These are phyloP conservation scores for Pseudogymnoascus sp. DNA, from an alignment of 2,329 filamentous ascomycete genomes.

Conservation along the genomic window DNA sequence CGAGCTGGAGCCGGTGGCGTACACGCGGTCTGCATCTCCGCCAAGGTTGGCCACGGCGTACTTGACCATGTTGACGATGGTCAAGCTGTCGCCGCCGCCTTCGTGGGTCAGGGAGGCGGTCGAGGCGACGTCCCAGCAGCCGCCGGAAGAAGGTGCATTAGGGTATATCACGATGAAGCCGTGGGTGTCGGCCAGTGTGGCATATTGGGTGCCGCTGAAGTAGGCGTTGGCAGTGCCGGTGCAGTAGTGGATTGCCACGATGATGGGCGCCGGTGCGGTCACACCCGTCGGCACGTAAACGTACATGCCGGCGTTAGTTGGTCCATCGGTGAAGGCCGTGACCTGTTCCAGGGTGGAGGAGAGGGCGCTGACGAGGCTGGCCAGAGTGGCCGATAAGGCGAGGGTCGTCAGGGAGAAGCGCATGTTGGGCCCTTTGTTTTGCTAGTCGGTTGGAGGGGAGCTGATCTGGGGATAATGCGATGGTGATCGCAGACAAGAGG, in stretches of 20 bases:
- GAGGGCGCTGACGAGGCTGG: background rate
- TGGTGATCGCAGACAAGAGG: background rate
- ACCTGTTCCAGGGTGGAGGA: slow-evolving; percentile 16
- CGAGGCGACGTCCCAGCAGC: slow-evolving; percentile 54
- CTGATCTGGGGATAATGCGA: background rate
- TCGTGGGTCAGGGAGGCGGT: slow-evolving; percentile 45
- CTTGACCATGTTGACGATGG: slow-evolving; percentile 52
- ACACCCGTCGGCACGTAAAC: slow-evolving; percentile 22
- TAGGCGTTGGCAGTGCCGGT: slow-evolving; percentile 15
- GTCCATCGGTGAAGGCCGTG: slow-evolving; percentile 18
- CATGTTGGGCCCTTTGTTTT: background rate
- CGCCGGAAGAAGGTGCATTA: slow-evolving; percentile 41
- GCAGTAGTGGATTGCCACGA: slow-evolving; percentile 19
- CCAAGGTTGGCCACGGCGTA: slow-evolving; percentile 47
- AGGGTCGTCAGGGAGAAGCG: background rate
- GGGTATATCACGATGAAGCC: slow-evolving; percentile 57
- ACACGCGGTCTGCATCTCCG: slow-evolving; percentile 45
- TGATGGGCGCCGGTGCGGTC: slow-evolving; percentile 17
- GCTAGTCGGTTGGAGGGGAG: background rate
- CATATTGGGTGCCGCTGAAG: slow-evolving; percentile 21
- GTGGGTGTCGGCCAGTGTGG: slow-evolving; percentile 43
- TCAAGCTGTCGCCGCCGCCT: slow-evolving; percentile 49
- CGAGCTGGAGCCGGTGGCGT: slow-evolving; percentile 43
- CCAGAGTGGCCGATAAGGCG: slow-evolving; percentile 19
- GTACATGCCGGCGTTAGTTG: slow-evolving; percentile 22